phyloP scores from a whole-genome alignment of 2,329 filamentous ascomycete species.

The Claviceps cyperi region DNA sequence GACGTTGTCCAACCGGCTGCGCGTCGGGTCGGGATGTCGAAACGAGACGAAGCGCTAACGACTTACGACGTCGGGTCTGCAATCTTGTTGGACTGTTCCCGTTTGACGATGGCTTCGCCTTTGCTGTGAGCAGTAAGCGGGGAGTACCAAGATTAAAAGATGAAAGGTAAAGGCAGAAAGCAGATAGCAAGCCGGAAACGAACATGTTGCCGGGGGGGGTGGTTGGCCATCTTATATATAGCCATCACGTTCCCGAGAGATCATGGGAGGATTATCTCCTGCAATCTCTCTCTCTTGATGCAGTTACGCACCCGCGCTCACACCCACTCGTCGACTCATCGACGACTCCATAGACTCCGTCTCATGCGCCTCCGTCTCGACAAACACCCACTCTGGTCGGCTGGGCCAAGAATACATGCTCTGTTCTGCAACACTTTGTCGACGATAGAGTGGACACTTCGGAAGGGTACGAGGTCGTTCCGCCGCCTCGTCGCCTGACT shows the following conservation, averaged over 20 bases:
- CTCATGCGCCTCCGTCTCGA: conserved; percentile 1
- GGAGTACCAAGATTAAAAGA: not conserved
- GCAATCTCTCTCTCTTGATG: not conserved
- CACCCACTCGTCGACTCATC: not conserved
- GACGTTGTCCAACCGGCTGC: not conserved
- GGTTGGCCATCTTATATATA: conserved; percentile 3
- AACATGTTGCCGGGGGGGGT: not conserved
- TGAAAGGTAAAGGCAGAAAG: not conserved
- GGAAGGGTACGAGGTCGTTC: conserved; percentile 7
- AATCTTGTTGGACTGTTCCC: not conserved
- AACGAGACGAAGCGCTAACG: not conserved
- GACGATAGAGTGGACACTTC: conserved; percentile 1
- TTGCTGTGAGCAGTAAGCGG: not conserved
- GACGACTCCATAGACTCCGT: not conserved
- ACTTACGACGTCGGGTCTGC: not conserved
- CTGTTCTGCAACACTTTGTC: not conserved
- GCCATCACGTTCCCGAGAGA: not conserved
- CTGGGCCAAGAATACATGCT: conserved; percentile 2
- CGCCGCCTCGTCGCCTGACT: conserved; percentile 7
- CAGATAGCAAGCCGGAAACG: not conserved
- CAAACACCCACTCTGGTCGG: not conserved
- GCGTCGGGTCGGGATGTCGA: not conserved
- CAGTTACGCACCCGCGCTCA: not conserved
- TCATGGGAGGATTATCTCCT: not conserved
- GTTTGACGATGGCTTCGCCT: not conserved